Evolutionary conservation across 176 grass and related monocot species (phyloP), one percentile per base, ranked within the genome.

Genomic region (Hyparrhenia diplandra): DNA sequence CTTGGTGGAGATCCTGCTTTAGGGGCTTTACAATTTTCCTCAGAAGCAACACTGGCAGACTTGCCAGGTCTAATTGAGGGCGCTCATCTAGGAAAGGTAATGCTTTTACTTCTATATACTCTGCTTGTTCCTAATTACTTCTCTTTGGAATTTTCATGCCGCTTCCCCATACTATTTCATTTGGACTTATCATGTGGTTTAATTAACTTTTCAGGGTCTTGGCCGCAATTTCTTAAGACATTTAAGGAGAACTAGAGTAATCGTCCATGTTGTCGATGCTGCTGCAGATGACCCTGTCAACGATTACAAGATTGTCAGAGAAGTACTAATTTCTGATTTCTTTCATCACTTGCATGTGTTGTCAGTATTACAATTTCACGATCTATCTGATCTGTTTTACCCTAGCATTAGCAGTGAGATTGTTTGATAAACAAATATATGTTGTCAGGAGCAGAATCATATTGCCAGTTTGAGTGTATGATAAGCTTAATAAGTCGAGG

Each of bases 171-270:
- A 14, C 46, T 80, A 32, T 14, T 83, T 31, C 31, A 57, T 64
- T 27, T 65, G 52, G 51, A 54, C 61, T 76, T 11, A 85, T 85
- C 76, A 81, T 55, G 11, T 68, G 30, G 17, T 13, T 71, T 77
- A 24, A 60, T 84, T 82, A 57, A 76, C 64, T 28, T 76, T 76
- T 62, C 88, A 98, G 95, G 95, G 95, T 82, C 95, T 98, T 80
- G 92, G 95, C 66, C 90, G 95, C 42, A 98, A 94, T 87, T 98
- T 98, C 89, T 83, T 98, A 67, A 93, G 95, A 66, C 95, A 98
- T 80, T 80, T 98, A 65, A 94, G 95, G 89, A 95, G 92, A 89
- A 98, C 95, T 37, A 90, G 90, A 69, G 80, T 98, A 84, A 85
- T 98, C 0, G 88, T 98, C 86, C 95, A 98, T 27, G 92, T 98